A percentile compares a stretch with the other conserved stretches of the same genome.
phyloP scores from a whole-genome alignment of 2,329 filamentous ascomycete species.

The Pyrenochaeta sp. region DNA sequence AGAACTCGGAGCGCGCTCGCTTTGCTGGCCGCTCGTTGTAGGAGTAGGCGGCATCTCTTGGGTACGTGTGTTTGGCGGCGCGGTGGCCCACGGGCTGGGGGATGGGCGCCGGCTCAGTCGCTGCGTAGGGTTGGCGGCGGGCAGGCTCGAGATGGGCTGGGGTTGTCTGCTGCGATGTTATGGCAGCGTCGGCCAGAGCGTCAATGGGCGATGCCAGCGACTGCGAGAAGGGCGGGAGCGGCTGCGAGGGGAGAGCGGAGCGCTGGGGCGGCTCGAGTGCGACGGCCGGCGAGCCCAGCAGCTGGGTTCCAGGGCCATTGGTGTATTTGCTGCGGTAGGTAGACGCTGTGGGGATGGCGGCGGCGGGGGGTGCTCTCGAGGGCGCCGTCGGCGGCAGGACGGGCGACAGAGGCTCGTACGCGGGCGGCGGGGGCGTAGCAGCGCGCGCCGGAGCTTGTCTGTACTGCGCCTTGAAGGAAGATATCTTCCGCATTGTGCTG shows the following conservation, averaged over 20 bases:
- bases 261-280: constrained; percentile 25
- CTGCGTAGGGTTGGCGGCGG: constrained; percentile 31
- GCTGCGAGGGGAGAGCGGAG: constrained; percentile 32
- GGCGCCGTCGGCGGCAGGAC: constrained; percentile 30
- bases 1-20: constrained; percentile 67
- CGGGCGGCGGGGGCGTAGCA: constrained; percentile 41
- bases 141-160: constrained; percentile 36
- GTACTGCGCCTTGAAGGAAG: constrained; percentile 46
- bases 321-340: constrained; percentile 10
- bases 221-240: constrained; percentile 28
- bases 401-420: constrained; percentile 49
- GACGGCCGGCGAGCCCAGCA: constrained; percentile 17
- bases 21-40: constrained; percentile 64
- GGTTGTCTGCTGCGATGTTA: constrained; percentile 47
- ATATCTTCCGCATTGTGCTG: constrained; percentile 38
- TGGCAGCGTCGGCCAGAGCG: constrained; percentile 54
- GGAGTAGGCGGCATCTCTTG: constrained; percentile 14
- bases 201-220: constrained; percentile 52
- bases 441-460: constrained; percentile 40
- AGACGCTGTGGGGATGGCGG: constrained; percentile 18
- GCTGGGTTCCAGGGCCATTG: constrained; percentile 18
- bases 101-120: constrained; percentile 27
- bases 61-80: constrained; percentile 32
- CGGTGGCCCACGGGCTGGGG: constrained; percentile 29
- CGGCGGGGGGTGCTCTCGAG: constrained; percentile 32